Base-by-base conservation (phyloP, 2,329 filamentous ascomycete species). In the Verticillium zaregamsianum region DNA sequence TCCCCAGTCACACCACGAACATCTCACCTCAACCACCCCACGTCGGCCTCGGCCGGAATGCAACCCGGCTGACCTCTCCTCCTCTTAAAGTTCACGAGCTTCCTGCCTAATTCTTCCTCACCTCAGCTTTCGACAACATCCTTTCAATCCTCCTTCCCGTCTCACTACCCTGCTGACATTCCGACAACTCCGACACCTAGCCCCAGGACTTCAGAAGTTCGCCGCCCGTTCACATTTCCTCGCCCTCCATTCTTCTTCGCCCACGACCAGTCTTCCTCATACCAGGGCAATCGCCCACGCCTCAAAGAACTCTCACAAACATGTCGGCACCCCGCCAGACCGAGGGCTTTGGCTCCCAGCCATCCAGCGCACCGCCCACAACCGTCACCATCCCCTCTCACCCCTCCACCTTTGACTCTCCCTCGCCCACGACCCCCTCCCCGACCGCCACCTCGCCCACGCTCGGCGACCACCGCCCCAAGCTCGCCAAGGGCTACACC, bases 401-500 rank as follows among this genome's bases (percentile, higher is more conserved):
- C 33, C 64, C 63, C 23, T 60, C 61, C 17, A 61, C 58, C 14
- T 60, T 61, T 15, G 32, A 59, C 37, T 40, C 60, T 14, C 17
- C 37, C 35, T 61, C 40, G 20, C 35, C 37, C 57, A 56, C 37
- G 31, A 59, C 23, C 35, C 33, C 62, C 45, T 60, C 62, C 61
- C 59, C 62, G 52, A 62, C 57, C 56, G 59, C 61, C 59, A 59
- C 62, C 62, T 49, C 45, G 45, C 45, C 45, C 68, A 49, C 45
- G 9, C 45, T 49, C n/a, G 45, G 20, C 11, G 45, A 49, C 5
- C 45, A 49, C 45, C 45, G 45, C 20, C 45, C 45, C 1, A 23
- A 59, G 54, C 20, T 40, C 54, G 28, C 57, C 39, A 64, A 59
- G 58, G 49, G 61, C 31, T 59, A 66, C 17, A 75, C 79, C 64